phyloP scores from a whole-genome alignment of 2,329 filamentous ascomycete genomes.

The Aspergillus unguis region DNA sequence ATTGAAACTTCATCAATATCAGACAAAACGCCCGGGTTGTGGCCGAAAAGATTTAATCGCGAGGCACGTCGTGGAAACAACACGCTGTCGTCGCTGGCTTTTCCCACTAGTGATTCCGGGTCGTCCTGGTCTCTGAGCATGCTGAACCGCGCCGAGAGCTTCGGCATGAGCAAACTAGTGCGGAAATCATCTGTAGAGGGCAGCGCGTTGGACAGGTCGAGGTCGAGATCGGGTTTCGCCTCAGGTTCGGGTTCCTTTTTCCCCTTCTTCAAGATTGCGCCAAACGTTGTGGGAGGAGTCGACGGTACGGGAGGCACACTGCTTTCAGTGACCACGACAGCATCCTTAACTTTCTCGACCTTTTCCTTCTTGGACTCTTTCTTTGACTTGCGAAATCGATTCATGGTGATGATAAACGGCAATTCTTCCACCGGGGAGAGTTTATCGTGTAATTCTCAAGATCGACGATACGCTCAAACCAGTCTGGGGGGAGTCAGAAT shows the following conservation, averaged over 20 bases:
- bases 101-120: slow-evolving; percentile 81
- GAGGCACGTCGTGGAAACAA: slow-evolving; percentile 79
- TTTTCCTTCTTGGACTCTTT: slow-evolving; percentile 30
- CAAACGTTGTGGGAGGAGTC: slow-evolving; percentile 27
- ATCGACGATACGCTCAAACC: slow-evolving; percentile 1
- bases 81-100: slow-evolving; percentile 93
- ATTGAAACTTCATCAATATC: slow-evolving; percentile 89
- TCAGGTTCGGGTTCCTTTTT: slow-evolving; percentile 52
- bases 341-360: slow-evolving; percentile 22
- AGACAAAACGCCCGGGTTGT: slow-evolving; percentile 57
- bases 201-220: slow-evolving; percentile 71
- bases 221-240: slow-evolving; percentile 59
- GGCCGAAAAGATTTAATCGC: slow-evolving; percentile 69
- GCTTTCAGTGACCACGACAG: slow-evolving; percentile 38
- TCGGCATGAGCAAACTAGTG: slow-evolving; percentile 93
- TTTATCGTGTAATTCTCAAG: background rate
- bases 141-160: slow-evolving; percentile 89
- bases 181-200: slow-evolving; percentile 86
- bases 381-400: slow-evolving; percentile 41
- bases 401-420: slow-evolving; percentile 29
- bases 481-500: slow-evolving; percentile 13
- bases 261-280: slow-evolving; percentile 46
- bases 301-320: slow-evolving; percentile 14
- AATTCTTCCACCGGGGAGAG: slow-evolving; percentile 3
- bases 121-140: slow-evolving; percentile 96